A percentile compares a stretch with the other conserved stretches of the same genome.
Evolutionary conservation across 2,329 filamentous ascomycete species (phyloP).

Genomic region (Hymenotorrendiella dingleyae): DNA sequence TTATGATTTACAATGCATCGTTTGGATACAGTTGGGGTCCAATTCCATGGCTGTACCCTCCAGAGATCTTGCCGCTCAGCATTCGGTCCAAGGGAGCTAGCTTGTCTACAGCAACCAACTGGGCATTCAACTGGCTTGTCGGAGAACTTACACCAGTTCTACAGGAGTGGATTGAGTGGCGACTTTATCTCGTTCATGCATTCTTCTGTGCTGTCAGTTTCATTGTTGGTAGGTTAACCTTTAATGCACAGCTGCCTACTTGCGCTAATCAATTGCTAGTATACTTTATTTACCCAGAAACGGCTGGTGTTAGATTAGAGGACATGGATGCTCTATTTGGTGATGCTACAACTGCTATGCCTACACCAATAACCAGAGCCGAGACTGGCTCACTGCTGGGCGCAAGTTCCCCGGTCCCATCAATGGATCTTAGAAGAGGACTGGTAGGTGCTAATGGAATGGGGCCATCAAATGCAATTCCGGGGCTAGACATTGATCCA

Average conservation of each 20-base stretch:
- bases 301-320: slow-evolving; percentile 87
- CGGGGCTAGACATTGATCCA: slow-evolving; percentile 75
- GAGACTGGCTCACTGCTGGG: slow-evolving; percentile 81
- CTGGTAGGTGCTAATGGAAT: slow-evolving; percentile 33
- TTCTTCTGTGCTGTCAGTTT: slow-evolving; percentile 97
- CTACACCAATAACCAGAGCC: slow-evolving; percentile 69
- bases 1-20: slow-evolving; percentile 97
- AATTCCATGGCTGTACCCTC: slow-evolving; percentile 96
- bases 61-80: slow-evolving; percentile 95
- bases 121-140: slow-evolving; percentile 97
- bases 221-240: slow-evolving; percentile 71
- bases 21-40: slow-evolving; percentile 98
- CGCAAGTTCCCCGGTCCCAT: slow-evolving; percentile 71
- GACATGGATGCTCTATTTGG: slow-evolving; percentile 96
- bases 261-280: slow-evolving; percentile 48
- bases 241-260: background rate
- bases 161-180: slow-evolving; percentile 88
- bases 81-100: slow-evolving; percentile 96
- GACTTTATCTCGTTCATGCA: slow-evolving; percentile 88
- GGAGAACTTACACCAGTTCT: slow-evolving; percentile 91
- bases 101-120: slow-evolving; percentile 92
- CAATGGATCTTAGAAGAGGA: slow-evolving; percentile 61
- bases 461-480: slow-evolving; percentile 64
- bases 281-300: slow-evolving; percentile 96
- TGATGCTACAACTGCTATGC: slow-evolving; percentile 78